Percentiles rank a stretch among this genome's conserved stretches.
Conservation (phyloP, 495 filamentous ascomycete species). For the Penicillium crystallinum region DNA sequence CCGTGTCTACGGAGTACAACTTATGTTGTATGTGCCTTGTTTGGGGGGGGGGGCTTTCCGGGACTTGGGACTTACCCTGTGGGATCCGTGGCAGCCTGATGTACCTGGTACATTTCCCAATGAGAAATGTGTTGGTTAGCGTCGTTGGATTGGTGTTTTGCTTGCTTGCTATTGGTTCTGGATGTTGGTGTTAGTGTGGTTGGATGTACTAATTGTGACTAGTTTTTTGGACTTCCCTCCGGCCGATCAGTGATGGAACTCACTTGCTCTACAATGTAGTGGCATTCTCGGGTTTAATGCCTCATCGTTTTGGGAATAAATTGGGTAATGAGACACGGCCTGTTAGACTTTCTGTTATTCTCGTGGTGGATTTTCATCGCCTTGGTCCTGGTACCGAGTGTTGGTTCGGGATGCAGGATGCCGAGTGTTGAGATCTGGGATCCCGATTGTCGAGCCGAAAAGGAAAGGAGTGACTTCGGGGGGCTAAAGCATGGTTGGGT, state of each 20-base stretch:
- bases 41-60: neutral
- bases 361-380: neutral
- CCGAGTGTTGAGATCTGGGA: constrained; percentile 5
- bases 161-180: neutral
- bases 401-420: neutral
- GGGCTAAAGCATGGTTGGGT: neutral
- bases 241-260: neutral
- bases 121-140: neutral
- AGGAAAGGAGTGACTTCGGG: neutral
- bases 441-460: constrained; percentile 3
- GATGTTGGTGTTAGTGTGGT: neutral
- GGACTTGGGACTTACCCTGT: neutral
- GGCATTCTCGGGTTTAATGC: neutral
- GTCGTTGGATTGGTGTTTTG: neutral
- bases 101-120: neutral
- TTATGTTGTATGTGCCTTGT: too few relatives aligned
- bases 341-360: neutral
- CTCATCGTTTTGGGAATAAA: neutral
- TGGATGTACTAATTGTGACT: neutral
- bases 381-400: neutral
- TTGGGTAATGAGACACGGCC: neutral
- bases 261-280: neutral
- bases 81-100: neutral
- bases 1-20: too few relatives aligned
- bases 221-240: neutral